phyloP scores from a whole-genome alignment of 768 basidiomycete species.

The Chalciporus sphaerocephalus region DNA sequence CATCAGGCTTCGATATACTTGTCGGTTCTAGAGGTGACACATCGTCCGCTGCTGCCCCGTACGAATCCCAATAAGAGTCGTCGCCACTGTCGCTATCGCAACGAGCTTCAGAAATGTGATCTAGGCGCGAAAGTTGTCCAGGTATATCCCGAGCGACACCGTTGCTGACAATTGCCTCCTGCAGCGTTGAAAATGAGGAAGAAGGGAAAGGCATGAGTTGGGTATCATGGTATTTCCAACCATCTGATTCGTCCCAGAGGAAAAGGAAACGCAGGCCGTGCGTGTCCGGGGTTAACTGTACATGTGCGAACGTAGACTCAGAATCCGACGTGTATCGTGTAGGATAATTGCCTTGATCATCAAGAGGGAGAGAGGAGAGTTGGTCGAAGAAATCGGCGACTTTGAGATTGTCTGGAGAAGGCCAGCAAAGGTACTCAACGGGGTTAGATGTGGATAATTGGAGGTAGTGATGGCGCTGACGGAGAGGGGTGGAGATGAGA shows the following conservation, averaged over 20 bases:
- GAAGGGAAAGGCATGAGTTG: constrained; percentile 68
- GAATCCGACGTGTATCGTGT: constrained; percentile 43
- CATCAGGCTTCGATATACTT: constrained; percentile 13
- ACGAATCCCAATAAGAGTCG: constrained; percentile 67
- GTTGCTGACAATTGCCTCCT: constrained; percentile 24
- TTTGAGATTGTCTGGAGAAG: constrained; percentile 36
- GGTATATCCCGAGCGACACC: constrained; percentile 13
- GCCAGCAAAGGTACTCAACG: constrained; percentile 65
- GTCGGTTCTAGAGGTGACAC: constrained; percentile 9
- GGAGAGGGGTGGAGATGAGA: constrained; percentile 55
- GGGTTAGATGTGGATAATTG: constrained; percentile 46
- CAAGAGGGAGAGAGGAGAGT: constrained; percentile 23
- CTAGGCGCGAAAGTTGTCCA: not conserved
- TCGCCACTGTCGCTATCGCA: constrained; percentile 34
- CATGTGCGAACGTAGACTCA: constrained; percentile 56
- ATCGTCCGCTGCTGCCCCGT: constrained; percentile 40
- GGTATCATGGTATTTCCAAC: constrained; percentile 71
- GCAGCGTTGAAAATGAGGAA: constrained; percentile 28
- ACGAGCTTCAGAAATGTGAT: constrained; percentile 10
- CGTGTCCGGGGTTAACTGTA: constrained; percentile 37
- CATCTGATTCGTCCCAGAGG: constrained; percentile 51
- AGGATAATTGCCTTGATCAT: constrained; percentile 29
- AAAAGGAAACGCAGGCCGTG: constrained; percentile 59
- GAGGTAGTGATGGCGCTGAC: constrained; percentile 65
- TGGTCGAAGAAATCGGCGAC: constrained; percentile 43